Conservation (phyloP, 768 basidiomycete species). For the Mycena chlorophos region DNA sequence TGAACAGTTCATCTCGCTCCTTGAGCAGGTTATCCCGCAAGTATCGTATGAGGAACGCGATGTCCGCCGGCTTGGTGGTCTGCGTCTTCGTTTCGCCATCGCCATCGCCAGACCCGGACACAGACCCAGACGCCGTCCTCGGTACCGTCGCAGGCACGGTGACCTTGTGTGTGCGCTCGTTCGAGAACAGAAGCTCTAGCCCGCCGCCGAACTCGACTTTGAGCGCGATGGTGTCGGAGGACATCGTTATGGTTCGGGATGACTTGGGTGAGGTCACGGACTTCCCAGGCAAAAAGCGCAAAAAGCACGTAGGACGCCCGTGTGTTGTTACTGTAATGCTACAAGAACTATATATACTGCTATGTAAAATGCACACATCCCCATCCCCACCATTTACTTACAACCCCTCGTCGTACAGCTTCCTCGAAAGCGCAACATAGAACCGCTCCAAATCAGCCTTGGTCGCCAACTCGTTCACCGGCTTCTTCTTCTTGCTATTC, state of each 20-base stretch:
- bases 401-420: slow-evolving; percentile 90
- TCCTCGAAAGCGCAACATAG: slow-evolving; percentile 85
- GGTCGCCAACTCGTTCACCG: slow-evolving; percentile 50
- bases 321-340: slow-evolving; percentile 7
- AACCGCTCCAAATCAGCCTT: slow-evolving; percentile 85
- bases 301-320: no score
- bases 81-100: no score
- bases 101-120: slow-evolving; percentile 38
- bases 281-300: no score
- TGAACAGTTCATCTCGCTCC: slow-evolving; percentile 86
- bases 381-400: slow-evolving; percentile 34
- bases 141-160: slow-evolving; percentile 51
- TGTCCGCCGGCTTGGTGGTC: slow-evolving; percentile 53
- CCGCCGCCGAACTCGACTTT: slow-evolving; percentile 83
- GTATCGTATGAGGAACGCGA: slow-evolving; percentile 77
- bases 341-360: not conserved
- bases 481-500: slow-evolving; percentile 28
- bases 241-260: no score
- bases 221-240: slow-evolving; percentile 36
- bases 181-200: slow-evolving; percentile 81
- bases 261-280: no score
- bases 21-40: slow-evolving; percentile 76
- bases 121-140: slow-evolving; percentile 46
- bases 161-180: slow-evolving; percentile 60
- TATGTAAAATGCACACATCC: not conserved